Conservation (phyloP, 768 basidiomycete species). For the Hortiboletus flavorubellus region DNA sequence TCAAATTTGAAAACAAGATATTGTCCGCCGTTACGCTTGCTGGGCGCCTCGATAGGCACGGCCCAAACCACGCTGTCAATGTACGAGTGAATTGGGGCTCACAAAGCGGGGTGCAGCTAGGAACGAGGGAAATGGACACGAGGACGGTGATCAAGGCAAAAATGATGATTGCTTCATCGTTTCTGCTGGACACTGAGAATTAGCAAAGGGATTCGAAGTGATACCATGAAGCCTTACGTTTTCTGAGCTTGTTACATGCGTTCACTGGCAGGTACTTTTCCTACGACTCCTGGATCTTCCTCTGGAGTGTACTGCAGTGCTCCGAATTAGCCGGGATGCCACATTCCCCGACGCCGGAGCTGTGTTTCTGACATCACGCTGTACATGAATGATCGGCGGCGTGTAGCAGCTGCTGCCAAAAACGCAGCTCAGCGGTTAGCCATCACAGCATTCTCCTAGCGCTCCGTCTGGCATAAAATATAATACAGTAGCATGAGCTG, state of each 20-base stretch:
- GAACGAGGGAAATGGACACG: not conserved
- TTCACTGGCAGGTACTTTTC: too few species aligned
- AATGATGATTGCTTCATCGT: not conserved
- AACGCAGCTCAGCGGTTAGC: too few species aligned
- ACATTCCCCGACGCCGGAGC: too few species aligned
- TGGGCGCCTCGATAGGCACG: not conserved
- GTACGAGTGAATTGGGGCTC: not conserved
- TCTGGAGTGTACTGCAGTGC: too few species aligned
- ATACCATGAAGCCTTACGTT: not conserved
- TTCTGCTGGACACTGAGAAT: not conserved
- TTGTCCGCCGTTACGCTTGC: not conserved
- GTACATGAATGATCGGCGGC: too few species aligned
- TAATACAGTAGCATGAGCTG: too few species aligned
- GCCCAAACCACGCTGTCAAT: not conserved
- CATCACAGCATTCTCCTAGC: too few species aligned
- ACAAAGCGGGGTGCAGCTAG: not conserved
- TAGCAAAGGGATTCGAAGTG: not conserved
- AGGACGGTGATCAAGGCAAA: constrained; percentile 1
- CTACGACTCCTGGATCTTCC: too few species aligned
- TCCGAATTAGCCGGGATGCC: too few species aligned
- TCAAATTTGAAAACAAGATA: not conserved
- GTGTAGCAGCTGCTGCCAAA: too few species aligned
- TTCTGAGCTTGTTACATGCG: not conserved
- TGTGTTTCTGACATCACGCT: too few species aligned
- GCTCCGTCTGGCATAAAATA: too few species aligned